Evolutionary conservation across 1,139 yeast species (phyloP).

Genomic region (Saccharomyces hybrid): DNA sequence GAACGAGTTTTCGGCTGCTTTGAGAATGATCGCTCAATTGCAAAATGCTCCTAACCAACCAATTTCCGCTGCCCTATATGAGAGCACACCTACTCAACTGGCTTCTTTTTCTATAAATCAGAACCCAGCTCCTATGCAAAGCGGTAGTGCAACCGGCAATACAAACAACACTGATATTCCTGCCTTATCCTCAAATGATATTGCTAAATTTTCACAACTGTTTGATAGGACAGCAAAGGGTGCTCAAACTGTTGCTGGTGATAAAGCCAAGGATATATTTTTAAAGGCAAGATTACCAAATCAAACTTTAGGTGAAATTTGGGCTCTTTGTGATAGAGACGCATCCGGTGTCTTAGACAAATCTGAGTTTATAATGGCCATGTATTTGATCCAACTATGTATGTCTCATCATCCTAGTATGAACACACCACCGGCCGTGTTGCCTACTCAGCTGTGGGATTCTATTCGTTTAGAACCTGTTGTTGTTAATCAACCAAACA

Average conservation of each 20-base stretch:
- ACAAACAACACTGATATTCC: conserved; percentile 39
- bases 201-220: conserved; percentile 61
- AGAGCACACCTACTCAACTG: conserved; percentile 19
- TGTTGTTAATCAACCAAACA: conserved; percentile 65
- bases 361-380: conserved; percentile 79
- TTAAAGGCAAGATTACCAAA: conserved; percentile 80
- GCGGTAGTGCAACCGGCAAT: conserved; percentile 17
- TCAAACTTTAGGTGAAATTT: conserved; percentile 69
- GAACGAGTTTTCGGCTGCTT: conserved; percentile 73
- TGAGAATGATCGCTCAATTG: conserved; percentile 83
- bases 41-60: conserved; percentile 38
- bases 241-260: conserved; percentile 56
- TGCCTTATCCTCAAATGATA: conserved; percentile 55
- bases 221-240: conserved; percentile 51
- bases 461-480: conserved; percentile 31
- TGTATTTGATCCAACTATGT: conserved; percentile 86
- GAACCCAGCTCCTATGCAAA: conserved; percentile 40
- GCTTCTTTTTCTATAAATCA: conserved; percentile 19
- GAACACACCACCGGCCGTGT: conserved; percentile 55
- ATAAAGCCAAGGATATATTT: conserved; percentile 74
- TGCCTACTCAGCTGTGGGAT: conserved; percentile 66
- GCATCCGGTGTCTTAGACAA: conserved; percentile 64
- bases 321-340: conserved; percentile 78
- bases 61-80: conserved; percentile 22
- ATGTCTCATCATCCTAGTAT: conserved; percentile 61